Percentiles rank a stretch among this genome's conserved stretches.
Evolutionary conservation across 768 basidiomycete species (phyloP).

Genomic region (Hysterangium stoloniferum): DNA sequence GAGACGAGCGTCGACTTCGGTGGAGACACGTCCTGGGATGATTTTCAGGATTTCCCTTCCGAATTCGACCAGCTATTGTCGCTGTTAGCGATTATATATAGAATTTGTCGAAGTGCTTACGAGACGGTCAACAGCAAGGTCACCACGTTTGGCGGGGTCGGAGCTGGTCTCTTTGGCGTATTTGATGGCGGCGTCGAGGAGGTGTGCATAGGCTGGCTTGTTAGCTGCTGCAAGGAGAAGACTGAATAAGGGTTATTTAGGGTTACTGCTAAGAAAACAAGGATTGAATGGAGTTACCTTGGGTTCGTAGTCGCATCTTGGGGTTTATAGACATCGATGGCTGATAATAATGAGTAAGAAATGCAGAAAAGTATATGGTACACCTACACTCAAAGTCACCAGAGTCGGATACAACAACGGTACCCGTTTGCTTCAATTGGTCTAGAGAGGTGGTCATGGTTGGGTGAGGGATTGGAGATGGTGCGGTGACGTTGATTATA

Average conservation of each 20-base stretch:
- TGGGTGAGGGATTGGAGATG: too few species aligned
- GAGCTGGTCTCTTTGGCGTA: conserved; percentile 79
- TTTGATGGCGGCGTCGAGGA: conserved; percentile 69
- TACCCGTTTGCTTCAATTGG: conserved; percentile 38
- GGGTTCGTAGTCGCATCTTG: conserved; percentile 99
- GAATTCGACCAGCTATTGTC: conserved; percentile 99
- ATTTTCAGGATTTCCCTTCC: conserved; percentile 91
- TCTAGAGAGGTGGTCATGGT: conserved; percentile 75
- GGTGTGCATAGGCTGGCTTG: conserved; percentile 75
- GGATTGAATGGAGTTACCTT: conserved; percentile 39
- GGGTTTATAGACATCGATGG: conserved; percentile 95
- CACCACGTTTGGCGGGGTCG: conserved; percentile 63
- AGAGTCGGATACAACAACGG: conserved; percentile 43
- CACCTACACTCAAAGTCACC: conserved; percentile 46
- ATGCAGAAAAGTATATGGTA: conserved; percentile 11
- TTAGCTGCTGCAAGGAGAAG: conserved; percentile 84
- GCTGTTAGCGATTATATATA: too few species aligned
- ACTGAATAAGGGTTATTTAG: conserved; percentile 1
- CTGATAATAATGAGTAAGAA: conserved; percentile 31
- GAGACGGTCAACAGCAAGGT: conserved; percentile 81
- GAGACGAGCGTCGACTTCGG: conserved; percentile 96
- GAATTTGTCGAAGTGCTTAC: conserved; percentile 46
- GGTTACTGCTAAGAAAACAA: conserved; percentile 2
- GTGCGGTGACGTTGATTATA: too few species aligned
- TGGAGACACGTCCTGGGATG: conserved; percentile 97